phyloP scores from a whole-genome alignment of 208 protist species.

The Trypanosoma lewisi region DNA sequence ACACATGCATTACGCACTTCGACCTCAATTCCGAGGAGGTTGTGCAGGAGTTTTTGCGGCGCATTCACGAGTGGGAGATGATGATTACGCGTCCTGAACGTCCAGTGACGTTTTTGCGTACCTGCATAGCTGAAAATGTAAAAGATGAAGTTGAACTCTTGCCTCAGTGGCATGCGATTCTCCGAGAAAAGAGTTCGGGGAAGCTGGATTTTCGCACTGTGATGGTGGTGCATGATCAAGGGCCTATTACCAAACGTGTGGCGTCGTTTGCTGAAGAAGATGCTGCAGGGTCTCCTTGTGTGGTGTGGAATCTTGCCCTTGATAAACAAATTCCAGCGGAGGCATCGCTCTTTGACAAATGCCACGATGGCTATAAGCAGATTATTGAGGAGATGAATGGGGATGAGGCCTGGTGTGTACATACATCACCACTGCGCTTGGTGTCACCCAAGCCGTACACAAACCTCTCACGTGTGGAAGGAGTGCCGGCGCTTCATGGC shows the following conservation, averaged over 20 bases:
- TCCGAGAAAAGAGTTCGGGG: conserved; percentile 40
- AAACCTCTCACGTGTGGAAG: conserved; percentile 54
- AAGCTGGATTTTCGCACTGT: conserved; percentile 65
- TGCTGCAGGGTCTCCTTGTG: conserved; percentile 22
- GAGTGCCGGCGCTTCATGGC: conserved; percentile 66
- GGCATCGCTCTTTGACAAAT: conserved; percentile 63
- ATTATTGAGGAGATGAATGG: conserved; percentile 65
- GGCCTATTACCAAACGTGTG: conserved; percentile 43
- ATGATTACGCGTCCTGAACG: conserved; percentile 27
- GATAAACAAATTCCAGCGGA: conserved; percentile 13
- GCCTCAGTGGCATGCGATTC: conserved; percentile 45
- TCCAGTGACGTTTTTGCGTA: conserved; percentile 75
- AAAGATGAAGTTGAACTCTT: conserved; percentile 61
- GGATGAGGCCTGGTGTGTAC: conserved; percentile 45
- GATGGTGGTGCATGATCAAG: conserved; percentile 73
- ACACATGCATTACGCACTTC: conserved; percentile 83
- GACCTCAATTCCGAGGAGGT: conserved; percentile 65
- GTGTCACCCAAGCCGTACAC: conserved; percentile 33
- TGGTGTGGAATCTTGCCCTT: conserved; percentile 36
- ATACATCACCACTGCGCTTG: conserved; percentile 26
- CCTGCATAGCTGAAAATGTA: conserved; percentile 62
- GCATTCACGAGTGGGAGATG: conserved; percentile 56
- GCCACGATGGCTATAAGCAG: conserved; percentile 64
- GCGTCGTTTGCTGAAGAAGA: conserved; percentile 32
- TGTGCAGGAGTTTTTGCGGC: conserved; percentile 41